Evolutionary conservation across 2,329 filamentous ascomycete species (phyloP), one percentile per base, ranked within the genome.

Genomic region (Fusarium pseudoanthophilum): DNA sequence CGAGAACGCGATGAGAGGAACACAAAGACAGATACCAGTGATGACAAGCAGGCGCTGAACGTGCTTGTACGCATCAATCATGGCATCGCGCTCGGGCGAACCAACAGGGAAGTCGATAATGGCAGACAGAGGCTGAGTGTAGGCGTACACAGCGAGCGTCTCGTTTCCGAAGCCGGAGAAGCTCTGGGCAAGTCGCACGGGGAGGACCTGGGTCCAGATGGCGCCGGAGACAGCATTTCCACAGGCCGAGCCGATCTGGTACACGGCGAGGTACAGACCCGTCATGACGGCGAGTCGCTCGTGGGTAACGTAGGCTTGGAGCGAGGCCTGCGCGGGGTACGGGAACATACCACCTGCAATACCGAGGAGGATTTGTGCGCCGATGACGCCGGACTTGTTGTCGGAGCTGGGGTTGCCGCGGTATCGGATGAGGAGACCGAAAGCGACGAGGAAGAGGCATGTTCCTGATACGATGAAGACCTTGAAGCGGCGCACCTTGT

Each of bases 301-400:
- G 78, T 87, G 85, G 73, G 80, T 81, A 58, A 85, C 77, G 28
- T 77, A 77, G 26, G 80, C 77, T 73, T 87, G 85, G 2, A 86
- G 78, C 5, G 84, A 84, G 4, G 85, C 85, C 74, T 86, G 84
- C 2, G 84, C 82, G 7, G 85, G 83, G 75, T 86, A 87, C 1
- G 85, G 83, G 80, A 92, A 92, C 80, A 92, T 83, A 56, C 90
- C 90, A 46, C 90, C 90, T 2, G 89, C 89, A 58, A 92, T 84
- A 73, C 90, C 90, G 3, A 92, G 84, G 10, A 92, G 81, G 13
- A 92, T 83, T 78, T 92, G 89, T 4, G 87, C 89, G 21, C 87
- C 90, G 65, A 92, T 88, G 62, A 92, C 84, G 34, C 90, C 90
- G 4, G 86, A 84, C 63, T 88, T 83, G 67, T 82, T 84, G 15